Base-by-base conservation (phyloP, 2,329 filamentous ascomycete species). In the Xylaria sp. region DNA sequence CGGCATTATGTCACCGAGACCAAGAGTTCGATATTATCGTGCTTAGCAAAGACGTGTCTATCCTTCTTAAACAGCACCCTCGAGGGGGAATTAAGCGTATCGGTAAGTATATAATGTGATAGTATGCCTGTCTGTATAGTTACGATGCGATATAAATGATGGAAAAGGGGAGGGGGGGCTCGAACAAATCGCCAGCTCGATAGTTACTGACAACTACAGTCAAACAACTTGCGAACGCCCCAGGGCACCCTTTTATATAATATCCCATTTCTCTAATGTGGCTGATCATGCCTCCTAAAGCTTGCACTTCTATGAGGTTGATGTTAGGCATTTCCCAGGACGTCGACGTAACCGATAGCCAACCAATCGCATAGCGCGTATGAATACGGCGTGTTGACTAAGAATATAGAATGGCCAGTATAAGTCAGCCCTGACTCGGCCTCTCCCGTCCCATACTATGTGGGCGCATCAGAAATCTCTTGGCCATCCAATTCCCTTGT, bases 1-100 rank as follows among this genome's bases (percentile, higher is more conserved):
- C 48, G 75, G 69, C 79, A 79, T 78, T 27, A 7, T 63, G 61
- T 30, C 50, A 30, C n/a, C 1, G 6, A 12, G 24, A 55, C 32
- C 2, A 39, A 8, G 19, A 12, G 14, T 42, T 42, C 39, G 39
- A 32, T 39, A 5, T 6, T 6, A 4, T 32, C 4, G 27, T 48
- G 19, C 4, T 59, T 17, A 21, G 50, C 24, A 32, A 8, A 14
- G 17, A 9, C 8, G 48, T 14, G 21, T 51, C 42, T 47, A n/a
- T 19, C 14, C 42, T 6, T 6, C n/a, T n/a, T 14, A 5, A 3
- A 34, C 11, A 17, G 17, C 12, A 34, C 19, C 19, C 19, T 14
- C 17, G 24, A 4, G 17, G 21, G 8, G 27, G 21, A 39, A 48
- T 42, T 53, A 17, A 19, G 7, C 21, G 27, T 42, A 12, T 42